Conservation (phyloP, 2,329 filamentous ascomycete species). For the Aspergillus nomiae region DNA sequence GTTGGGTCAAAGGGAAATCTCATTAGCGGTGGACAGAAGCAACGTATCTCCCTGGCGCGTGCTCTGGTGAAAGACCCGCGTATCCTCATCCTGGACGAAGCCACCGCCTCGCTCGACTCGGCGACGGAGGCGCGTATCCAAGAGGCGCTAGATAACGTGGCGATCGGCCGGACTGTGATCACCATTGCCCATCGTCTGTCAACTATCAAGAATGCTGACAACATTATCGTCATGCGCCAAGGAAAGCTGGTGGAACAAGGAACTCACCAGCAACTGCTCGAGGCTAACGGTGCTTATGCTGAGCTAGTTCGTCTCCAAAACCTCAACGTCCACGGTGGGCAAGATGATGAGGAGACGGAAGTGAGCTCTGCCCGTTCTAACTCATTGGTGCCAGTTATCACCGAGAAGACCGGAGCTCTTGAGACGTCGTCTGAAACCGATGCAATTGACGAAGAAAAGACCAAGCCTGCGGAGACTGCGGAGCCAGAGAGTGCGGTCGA, state of each 20-base stretch:
- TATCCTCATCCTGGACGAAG: slow-evolving; percentile 84
- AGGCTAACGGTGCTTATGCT: slow-evolving; percentile 41
- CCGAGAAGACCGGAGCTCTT: slow-evolving; percentile 9
- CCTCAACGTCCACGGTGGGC: slow-evolving; percentile 37
- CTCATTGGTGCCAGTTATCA: background rate
- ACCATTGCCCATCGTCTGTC: slow-evolving; percentile 50
- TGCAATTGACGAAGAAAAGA: slow-evolving; percentile 22
- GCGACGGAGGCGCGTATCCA: slow-evolving; percentile 86
- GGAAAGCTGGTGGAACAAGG: slow-evolving; percentile 50
- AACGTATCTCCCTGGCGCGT: slow-evolving; percentile 83
- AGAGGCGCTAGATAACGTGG: slow-evolving; percentile 73
- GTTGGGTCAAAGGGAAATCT: slow-evolving; percentile 83
- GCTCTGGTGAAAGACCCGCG: slow-evolving; percentile 82
- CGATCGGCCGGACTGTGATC: slow-evolving; percentile 52
- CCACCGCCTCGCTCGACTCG: slow-evolving; percentile 84
- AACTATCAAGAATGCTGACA: slow-evolving; percentile 47
- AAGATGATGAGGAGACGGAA: slow-evolving; percentile 15
- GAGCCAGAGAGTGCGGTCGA: background rate
- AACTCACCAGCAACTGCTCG: slow-evolving; percentile 42
- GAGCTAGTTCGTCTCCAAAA: slow-evolving; percentile 53
- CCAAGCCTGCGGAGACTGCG: slow-evolving; percentile 19
- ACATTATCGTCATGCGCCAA: slow-evolving; percentile 48
- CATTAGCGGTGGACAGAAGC: slow-evolving; percentile 85
- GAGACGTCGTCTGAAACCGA: slow-evolving; percentile 23
- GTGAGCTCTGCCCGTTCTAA: background rate